Base-by-base conservation (phyloP, 148 eudicot genomes). In the Rhododendron ferrugineum region DNA sequence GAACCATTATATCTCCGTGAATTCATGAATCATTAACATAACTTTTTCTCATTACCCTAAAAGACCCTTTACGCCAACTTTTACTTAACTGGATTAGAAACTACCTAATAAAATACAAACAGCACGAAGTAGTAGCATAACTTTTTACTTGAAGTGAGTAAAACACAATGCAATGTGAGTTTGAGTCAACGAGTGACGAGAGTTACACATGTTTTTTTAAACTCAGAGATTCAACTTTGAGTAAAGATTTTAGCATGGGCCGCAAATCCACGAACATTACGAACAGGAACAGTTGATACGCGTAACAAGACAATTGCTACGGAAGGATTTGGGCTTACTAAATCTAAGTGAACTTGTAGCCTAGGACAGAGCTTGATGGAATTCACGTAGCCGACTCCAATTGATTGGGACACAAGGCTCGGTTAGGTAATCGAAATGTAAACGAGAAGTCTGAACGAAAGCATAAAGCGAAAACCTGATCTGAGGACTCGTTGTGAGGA, bases 401-500 rank as follows among this genome's bases (percentile, higher is more conserved):
- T 54, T 18, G 5, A 54, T 54, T 4, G 60, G 46, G 40, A 80
- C 52, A 32, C 44, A 62, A 26, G 44, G 54, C 54, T 50, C 16
- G 4, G 16, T 13, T 8, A 2, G 16, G 14, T 50, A 50, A 50
- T 54, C 74, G 22, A 37, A 14, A 14, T 3, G 11, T 18, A 58
- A 58, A 15, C 1, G 5, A 37, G 75, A 76, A 30, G 32, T 23
- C 10, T 11, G 37, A 82, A 82, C 34, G 28, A 30, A 32, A 40
- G 82, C 26, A 49, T 30, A 64, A 52, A 3, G 14, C 44, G 82
- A 95, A 15, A 82, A 97, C 98, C 98, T 97, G 98, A 89, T 95
- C 99, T 6, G 95, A 92, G 2, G 91, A 93, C 87, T 94, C 98
- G 81, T 91, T 95, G 75, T 97, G 99, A 7, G 98, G 98, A 82